phyloP scores from a whole-genome alignment of 2,329 filamentous ascomycete genomes.

The Trichoderma koningiopsis region DNA sequence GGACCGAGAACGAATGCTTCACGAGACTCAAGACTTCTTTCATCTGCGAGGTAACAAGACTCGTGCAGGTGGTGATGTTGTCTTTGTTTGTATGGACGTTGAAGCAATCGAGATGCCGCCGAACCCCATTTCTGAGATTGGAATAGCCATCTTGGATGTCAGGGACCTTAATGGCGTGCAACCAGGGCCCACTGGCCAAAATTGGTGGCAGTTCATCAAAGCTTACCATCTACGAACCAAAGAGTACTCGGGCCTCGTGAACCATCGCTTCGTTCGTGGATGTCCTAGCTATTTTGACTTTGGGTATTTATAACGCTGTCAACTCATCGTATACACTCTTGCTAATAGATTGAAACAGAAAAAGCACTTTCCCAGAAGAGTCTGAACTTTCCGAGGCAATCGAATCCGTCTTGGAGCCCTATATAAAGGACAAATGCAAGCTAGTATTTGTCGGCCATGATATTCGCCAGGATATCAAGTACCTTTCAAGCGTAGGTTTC shows the following conservation, averaged over 20 bases:
- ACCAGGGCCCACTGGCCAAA: slow-evolving; percentile 62
- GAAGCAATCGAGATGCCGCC: slow-evolving; percentile 75
- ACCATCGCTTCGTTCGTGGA: slow-evolving; percentile 68
- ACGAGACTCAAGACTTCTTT: slow-evolving; percentile 69
- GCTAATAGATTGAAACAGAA: slow-evolving; percentile 35
- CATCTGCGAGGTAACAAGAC: slow-evolving; percentile 51
- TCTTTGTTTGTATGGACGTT: slow-evolving; percentile 80
- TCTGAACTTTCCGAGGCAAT: slow-evolving; percentile 41
- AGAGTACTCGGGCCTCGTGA: slow-evolving; percentile 68
- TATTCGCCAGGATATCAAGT: slow-evolving; percentile 65
- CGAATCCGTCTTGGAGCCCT: slow-evolving; percentile 40
- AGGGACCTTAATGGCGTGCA: slow-evolving; percentile 51
- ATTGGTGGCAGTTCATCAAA: slow-evolving; percentile 69
- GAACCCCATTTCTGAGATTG: slow-evolving; percentile 77
- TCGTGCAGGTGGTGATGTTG: slow-evolving; percentile 34
- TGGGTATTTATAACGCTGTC: slow-evolving; percentile 53
- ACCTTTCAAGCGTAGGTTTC: slow-evolving; percentile 67
- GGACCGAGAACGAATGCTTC: slow-evolving; percentile 56
- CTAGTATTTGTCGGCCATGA: slow-evolving; percentile 83
- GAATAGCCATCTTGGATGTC: slow-evolving; percentile 80
- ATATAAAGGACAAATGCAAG: slow-evolving; percentile 43
- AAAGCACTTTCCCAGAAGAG: slow-evolving; percentile 45
- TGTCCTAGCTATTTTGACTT: slow-evolving; percentile 77
- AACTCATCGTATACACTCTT: neutral
- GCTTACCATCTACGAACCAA: slow-evolving; percentile 75